Percentiles rank a stretch among this genome's conserved stretches.
phyloP scores from a whole-genome alignment of 2,329 filamentous ascomycete species.

The Neonectria magnoliae region DNA sequence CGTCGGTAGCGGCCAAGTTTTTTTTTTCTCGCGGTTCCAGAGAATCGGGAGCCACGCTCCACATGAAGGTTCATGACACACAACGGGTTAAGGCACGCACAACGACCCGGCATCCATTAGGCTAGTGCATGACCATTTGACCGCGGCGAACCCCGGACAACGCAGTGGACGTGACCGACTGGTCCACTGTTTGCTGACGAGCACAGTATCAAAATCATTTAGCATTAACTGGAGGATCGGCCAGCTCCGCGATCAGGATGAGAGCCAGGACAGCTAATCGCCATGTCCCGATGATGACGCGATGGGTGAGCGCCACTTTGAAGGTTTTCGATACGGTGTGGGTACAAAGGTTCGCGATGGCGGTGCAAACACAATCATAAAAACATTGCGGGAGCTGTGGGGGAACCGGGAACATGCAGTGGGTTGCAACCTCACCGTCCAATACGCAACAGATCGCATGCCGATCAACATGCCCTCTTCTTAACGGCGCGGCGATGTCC shows the following conservation, averaged over 20 bases:
- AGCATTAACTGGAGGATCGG: conserved; percentile 14
- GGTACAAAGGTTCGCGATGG: conserved; percentile 1
- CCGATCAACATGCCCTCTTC: conserved; percentile 7
- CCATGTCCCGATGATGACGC: background rate
- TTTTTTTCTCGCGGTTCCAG: conserved; percentile 43
- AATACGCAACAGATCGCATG: background rate
- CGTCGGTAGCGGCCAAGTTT: conserved; percentile 39
- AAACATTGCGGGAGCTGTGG: background rate
- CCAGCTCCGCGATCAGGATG: conserved; percentile 19
- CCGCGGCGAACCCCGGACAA: conserved; percentile 27
- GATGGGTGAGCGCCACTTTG: background rate
- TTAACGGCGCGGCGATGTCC: background rate
- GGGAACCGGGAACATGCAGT: conserved; percentile 3
- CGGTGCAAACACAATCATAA: background rate
- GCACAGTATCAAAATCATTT: conserved; percentile 22
- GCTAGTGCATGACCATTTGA: conserved; percentile 34
- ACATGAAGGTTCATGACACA: conserved; percentile 43
- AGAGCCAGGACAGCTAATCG: background rate
- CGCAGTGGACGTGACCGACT: conserved; percentile 28
- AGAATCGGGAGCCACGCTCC: conserved; percentile 47
- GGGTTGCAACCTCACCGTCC: conserved; percentile 9
- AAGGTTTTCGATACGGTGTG: background rate
- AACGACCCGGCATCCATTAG: conserved; percentile 39
- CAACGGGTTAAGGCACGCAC: conserved; percentile 34
- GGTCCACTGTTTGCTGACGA: conserved; percentile 29